A percentile compares a stretch with the other conserved stretches of the same genome.
Conservation (phyloP, 148 eudicot genomes). For the Cornus kousa region DNA sequence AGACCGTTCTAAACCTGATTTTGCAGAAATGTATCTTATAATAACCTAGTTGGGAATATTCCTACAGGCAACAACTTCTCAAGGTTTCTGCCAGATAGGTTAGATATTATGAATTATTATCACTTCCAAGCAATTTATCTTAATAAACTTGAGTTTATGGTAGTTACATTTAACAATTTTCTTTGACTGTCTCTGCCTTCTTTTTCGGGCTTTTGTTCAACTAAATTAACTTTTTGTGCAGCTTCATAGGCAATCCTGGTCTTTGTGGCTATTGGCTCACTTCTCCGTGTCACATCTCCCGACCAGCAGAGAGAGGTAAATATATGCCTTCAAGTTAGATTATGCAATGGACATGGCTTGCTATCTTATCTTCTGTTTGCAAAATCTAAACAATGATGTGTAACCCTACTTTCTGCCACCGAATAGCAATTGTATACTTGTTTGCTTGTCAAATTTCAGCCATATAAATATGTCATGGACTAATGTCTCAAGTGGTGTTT, state of each 20-base stretch:
- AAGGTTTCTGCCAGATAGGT: slow-evolving; percentile 89
- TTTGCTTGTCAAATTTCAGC: too few species aligned
- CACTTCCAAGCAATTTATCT: neutral
- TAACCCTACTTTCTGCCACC: neutral
- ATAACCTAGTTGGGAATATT: slow-evolving; percentile 68
- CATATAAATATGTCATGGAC: too few species aligned
- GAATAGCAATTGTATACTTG: too few species aligned
- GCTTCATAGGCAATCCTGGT: slow-evolving; percentile 79
- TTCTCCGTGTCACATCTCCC: slow-evolving; percentile 60
- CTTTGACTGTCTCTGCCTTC: neutral
- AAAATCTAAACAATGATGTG: too few species aligned
- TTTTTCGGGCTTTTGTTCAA: neutral
- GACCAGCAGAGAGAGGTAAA: slow-evolving; percentile 56
- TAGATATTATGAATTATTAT: slow-evolving; percentile 3
- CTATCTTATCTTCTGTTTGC: too few species aligned
- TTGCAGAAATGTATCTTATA: slow-evolving; percentile 87
- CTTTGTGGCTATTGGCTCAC: slow-evolving; percentile 81
- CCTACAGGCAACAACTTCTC: slow-evolving; percentile 89
- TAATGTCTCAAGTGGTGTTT: too few species aligned
- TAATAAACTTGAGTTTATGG: neutral
- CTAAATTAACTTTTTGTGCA: slow-evolving; percentile 23
- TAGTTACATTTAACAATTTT: neutral
- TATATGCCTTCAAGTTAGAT: neutral
- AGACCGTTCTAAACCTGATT: neutral
- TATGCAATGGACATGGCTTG: neutral